phyloP scores from a whole-genome alignment of 2,329 filamentous ascomycete species.

The Claviceps sp. region DNA sequence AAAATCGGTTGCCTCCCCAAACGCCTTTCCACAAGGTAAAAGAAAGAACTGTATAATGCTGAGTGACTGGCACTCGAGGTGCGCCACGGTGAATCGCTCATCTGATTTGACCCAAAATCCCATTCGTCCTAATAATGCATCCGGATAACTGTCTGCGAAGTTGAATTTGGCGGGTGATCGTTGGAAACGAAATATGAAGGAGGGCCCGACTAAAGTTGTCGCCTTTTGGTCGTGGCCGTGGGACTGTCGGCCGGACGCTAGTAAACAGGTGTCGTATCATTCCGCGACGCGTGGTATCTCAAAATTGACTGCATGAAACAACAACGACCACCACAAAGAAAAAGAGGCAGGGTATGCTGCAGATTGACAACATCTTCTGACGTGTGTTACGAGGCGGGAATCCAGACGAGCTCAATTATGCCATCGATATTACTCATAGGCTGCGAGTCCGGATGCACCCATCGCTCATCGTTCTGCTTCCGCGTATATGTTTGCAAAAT shows the following conservation, averaged over 20 bases:
- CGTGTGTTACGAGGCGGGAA: conserved; percentile 20
- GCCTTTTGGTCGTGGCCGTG: neutral
- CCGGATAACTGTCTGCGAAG: neutral
- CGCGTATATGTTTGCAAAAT: conserved; percentile 40
- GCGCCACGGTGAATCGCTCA: conserved; percentile 1
- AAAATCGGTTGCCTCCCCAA: conserved; percentile 1
- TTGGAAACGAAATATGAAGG: neutral
- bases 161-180: neutral
- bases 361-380: neutral
- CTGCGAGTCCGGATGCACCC: conserved; percentile 31
- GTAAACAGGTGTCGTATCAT: neutral
- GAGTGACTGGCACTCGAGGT: neutral
- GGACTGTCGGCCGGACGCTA: neutral
- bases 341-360: neutral
- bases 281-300: neutral
- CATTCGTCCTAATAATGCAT: neutral
- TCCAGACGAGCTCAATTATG: conserved; percentile 43
- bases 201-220: neutral
- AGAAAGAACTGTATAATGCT: neutral
- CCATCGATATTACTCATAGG: conserved; percentile 41
- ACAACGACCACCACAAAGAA: neutral
- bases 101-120: neutral
- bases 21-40: conserved; percentile 2
- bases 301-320: neutral
- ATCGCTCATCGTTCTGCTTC: conserved; percentile 38